These are phyloP conservation scores for Mucor velutinosus DNA, from an alignment of 371 early-diverging fungal genomes.

Conservation along the genomic window DNA sequence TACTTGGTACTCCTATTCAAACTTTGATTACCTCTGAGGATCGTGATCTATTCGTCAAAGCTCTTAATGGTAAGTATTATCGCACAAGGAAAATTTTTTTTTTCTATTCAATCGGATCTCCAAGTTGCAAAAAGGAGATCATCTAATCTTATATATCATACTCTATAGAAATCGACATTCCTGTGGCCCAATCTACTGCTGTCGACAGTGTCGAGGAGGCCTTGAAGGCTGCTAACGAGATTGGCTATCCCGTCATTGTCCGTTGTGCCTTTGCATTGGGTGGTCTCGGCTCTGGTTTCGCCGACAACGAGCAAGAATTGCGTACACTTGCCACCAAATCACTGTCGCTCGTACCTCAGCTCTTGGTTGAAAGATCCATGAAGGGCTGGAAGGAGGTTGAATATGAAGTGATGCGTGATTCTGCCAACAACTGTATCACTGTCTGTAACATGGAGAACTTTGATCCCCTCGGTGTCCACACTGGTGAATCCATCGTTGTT, in stretches of 20 bases:
- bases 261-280: conserved; percentile 95
- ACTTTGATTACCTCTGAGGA: conserved; percentile 91
- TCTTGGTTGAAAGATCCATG: conserved; percentile 93
- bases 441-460: conserved; percentile 99
- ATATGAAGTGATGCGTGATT: conserved; percentile 97
- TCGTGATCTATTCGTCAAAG: conserved; percentile 91
- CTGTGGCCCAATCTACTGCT: conserved; percentile 85
- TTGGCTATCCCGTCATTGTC: conserved; percentile 92
- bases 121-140: conserved; percentile 14
- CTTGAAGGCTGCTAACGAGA: conserved; percentile 77
- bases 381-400: conserved; percentile 98
- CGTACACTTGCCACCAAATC: conserved; percentile 76
- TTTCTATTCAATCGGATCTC: conserved; percentile 1
- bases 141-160: conserved; percentile 18
- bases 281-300: conserved; percentile 95
- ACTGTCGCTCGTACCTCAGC: conserved; percentile 81
- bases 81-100: conserved; percentile 5
- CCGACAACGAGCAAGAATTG: conserved; percentile 77
- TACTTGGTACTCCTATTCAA: conserved; percentile 91
- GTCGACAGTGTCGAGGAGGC: conserved; percentile 84
- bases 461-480: conserved; percentile 95
- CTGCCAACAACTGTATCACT: conserved; percentile 93
- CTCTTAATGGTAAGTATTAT: conserved; percentile 66
- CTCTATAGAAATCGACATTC: conserved; percentile 74
- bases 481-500: conserved; percentile 96